Conservation (phyloP, 2,329 filamentous ascomycete species). For the Pseudogymnoascus sp. region DNA sequence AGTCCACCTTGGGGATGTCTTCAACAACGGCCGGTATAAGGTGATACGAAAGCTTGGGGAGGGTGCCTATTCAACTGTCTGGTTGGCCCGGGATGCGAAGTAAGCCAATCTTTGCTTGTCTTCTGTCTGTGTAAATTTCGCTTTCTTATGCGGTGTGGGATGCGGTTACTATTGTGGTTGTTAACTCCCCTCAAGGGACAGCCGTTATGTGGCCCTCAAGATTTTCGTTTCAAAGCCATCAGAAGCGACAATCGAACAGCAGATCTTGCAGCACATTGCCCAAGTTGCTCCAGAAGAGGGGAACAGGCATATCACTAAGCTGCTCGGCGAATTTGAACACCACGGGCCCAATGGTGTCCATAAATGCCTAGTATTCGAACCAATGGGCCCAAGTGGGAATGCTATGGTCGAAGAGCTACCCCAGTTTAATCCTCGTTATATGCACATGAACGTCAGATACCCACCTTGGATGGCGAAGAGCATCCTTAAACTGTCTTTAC, state of each 20-base stretch:
- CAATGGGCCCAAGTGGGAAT: constrained; percentile 33
- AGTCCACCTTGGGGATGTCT: constrained; percentile 34
- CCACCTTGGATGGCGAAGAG: not conserved
- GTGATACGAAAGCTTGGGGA: constrained; percentile 40
- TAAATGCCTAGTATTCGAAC: constrained; percentile 37
- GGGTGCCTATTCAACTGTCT: constrained; percentile 39
- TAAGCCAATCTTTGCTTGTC: not conserved
- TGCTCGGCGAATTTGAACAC: constrained; percentile 33
- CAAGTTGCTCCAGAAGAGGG: constrained; percentile 12
- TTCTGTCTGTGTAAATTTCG: not conserved
- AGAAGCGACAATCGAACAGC: not conserved
- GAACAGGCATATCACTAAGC: constrained; percentile 28
- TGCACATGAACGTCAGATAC: not conserved
- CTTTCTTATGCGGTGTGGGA: not conserved
- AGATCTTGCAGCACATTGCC: not conserved
- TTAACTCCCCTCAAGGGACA: not conserved
- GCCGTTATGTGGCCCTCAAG: constrained; percentile 16
- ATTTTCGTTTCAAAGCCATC: constrained; percentile 12
- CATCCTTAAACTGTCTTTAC: not conserved
- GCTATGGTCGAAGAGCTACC: constrained; percentile 27
- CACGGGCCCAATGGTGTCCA: constrained; percentile 39
- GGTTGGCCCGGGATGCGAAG: constrained; percentile 33
- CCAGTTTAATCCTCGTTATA: constrained; percentile 13
- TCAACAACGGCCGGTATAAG: constrained; percentile 35
- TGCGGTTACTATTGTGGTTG: not conserved